Conservation (phyloP, 2,329 filamentous ascomycete species). For the Diaporthe humulicola region DNA sequence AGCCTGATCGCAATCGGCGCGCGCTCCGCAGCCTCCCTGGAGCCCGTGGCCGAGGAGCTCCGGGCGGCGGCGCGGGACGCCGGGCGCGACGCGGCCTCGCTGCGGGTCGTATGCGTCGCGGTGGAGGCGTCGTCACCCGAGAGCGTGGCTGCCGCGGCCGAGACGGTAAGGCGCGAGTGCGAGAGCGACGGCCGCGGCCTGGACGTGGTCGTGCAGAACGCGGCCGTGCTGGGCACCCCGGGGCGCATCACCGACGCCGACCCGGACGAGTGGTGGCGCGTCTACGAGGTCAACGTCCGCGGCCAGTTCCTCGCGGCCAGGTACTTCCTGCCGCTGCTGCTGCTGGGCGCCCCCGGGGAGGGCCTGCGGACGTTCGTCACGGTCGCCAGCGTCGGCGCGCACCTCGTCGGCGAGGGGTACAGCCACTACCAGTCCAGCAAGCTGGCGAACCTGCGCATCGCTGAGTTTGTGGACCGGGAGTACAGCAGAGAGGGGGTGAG, state of each 20-base stretch:
- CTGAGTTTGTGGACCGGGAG: constrained; percentile 59
- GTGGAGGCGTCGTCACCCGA: background rate
- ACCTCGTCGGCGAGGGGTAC: constrained; percentile 44
- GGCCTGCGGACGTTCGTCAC: constrained; percentile 56
- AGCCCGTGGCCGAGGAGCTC: constrained; percentile 19
- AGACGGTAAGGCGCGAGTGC: background rate
- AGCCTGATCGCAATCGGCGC: constrained; percentile 26
- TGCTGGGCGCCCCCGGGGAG: constrained; percentile 40
- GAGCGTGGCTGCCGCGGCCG: constrained; percentile 23
- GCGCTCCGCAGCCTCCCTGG: background rate
- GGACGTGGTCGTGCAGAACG: constrained; percentile 24
- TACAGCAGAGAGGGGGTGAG: constrained; percentile 56
- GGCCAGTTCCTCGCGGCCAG: constrained; percentile 60
- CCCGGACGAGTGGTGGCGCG: constrained; percentile 53
- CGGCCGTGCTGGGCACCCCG: background rate
- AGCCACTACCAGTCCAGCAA: constrained; percentile 60
- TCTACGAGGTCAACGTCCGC: constrained; percentile 62
- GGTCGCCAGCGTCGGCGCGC: constrained; percentile 56
- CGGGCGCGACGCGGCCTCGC: background rate
- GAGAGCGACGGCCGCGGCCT: background rate
- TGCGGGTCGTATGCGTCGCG: background rate
- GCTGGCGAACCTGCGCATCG: constrained; percentile 59
- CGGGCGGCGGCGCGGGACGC: constrained; percentile 9
- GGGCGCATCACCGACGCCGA: constrained; percentile 45
- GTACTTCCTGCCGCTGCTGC: constrained; percentile 59